Evolutionary conservation across 768 basidiomycete genomes (phyloP).

Genomic region (Cystofilobasidium bisporidii): DNA sequence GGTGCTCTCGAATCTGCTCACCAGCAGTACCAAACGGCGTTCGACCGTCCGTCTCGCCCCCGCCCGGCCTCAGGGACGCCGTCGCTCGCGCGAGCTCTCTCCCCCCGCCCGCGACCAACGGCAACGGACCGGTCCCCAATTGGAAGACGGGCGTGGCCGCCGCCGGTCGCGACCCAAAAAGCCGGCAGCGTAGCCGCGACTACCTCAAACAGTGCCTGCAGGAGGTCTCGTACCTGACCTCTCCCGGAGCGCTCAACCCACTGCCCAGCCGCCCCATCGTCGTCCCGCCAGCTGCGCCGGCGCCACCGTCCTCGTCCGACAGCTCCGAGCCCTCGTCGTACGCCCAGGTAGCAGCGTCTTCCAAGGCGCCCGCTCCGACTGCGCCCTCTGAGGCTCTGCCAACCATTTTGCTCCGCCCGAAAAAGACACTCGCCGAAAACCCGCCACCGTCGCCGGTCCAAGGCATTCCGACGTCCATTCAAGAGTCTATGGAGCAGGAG

Average conservation of each 20-base stretch:
- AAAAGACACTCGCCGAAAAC: slow-evolving; percentile 15
- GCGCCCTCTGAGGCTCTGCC: neutral
- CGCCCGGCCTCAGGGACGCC: neutral
- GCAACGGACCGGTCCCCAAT: slow-evolving; percentile 32
- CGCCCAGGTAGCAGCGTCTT: neutral
- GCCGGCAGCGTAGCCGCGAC: slow-evolving; percentile 83
- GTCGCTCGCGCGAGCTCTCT: neutral
- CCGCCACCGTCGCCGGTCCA: slow-evolving; percentile 11
- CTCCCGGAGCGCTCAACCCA: slow-evolving; percentile 93
- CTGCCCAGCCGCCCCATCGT: slow-evolving; percentile 66
- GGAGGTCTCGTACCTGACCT: slow-evolving; percentile 95
- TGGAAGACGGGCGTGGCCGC: slow-evolving; percentile 52
- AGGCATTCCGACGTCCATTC: slow-evolving; percentile 21
- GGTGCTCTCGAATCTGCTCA: no score
- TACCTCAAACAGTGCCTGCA: slow-evolving; percentile 96
- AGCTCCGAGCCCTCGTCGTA: slow-evolving; percentile 2
- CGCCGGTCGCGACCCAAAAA: slow-evolving; percentile 87
- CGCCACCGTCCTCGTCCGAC: neutral
- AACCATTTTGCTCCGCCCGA: slow-evolving; percentile 13
- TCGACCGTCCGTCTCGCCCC: neutral
- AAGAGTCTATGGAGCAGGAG: slow-evolving; percentile 1
- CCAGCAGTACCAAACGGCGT: slow-evolving; percentile 14
- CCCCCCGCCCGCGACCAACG: slow-evolving; percentile 9
- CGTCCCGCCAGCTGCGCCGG: slow-evolving; percentile 16
- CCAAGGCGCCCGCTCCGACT: neutral